These are phyloP conservation scores for Saccharomyces jurei DNA, from an alignment of 805 yeast genomes.

Conservation along the genomic window DNA sequence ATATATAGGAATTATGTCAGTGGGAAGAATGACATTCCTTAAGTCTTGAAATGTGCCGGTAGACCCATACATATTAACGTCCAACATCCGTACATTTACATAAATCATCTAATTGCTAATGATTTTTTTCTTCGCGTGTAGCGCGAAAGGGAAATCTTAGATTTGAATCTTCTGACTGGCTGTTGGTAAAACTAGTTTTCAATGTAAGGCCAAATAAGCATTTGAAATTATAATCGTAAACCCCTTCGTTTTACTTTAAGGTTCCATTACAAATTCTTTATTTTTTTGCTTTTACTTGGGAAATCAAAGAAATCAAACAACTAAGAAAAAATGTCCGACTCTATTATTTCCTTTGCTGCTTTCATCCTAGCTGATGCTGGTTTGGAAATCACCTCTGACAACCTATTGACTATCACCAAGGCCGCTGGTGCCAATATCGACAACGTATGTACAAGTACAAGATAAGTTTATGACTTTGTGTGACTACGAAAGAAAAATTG, in stretches of 20 bases:
- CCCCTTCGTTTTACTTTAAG: background rate
- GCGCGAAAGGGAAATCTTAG: background rate
- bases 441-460: constrained; percentile 25
- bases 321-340: constrained; percentile 67
- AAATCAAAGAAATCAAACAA: constrained; percentile 4
- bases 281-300: background rate
- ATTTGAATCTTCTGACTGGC: background rate
- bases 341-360: constrained; percentile 96
- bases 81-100: background rate
- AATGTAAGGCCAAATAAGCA: background rate
- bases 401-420: constrained; percentile 60
- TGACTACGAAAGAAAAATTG: background rate
- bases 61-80: background rate
- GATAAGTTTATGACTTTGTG: background rate
- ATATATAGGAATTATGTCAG: background rate
- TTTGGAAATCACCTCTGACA: constrained; percentile 81
- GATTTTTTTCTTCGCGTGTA: background rate
- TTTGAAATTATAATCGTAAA: background rate
- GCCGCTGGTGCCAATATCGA: constrained; percentile 79
- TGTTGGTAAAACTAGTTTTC: background rate
- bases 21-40: background rate
- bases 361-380: constrained; percentile 97
- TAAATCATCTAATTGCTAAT: background rate
- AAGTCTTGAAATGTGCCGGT: background rate
- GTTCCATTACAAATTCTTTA: background rate